Evolutionary conservation across 768 basidiomycete species (phyloP).

Genomic region (Tephrocybe sp.): DNA sequence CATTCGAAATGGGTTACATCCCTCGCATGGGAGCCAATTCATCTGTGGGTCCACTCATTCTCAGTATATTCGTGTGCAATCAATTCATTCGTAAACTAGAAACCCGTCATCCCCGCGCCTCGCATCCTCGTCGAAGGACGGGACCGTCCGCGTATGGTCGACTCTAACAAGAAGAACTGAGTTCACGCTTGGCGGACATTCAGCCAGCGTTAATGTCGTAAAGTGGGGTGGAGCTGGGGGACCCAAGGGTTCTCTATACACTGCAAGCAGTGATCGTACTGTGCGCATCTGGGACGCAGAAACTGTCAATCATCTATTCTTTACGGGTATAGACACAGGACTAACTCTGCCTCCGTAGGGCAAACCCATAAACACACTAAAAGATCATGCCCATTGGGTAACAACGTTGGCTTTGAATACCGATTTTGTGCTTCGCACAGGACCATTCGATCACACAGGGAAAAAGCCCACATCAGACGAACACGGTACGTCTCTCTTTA

Average conservation of each 20-base stretch:
- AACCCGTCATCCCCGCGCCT: constrained; percentile 78
- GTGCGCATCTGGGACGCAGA: constrained; percentile 93
- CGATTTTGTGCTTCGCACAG: constrained; percentile 86
- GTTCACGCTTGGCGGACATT: constrained; percentile 89
- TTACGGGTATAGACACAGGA: neutral
- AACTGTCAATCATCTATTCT: constrained; percentile 40
- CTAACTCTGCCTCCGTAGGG: constrained; percentile 48
- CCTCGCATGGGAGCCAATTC: constrained; percentile 94
- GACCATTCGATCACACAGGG: constrained; percentile 87
- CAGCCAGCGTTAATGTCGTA: constrained; percentile 91
- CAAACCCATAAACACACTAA: constrained; percentile 76
- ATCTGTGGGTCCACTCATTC: constrained; percentile 53
- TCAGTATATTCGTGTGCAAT: constrained; percentile 2
- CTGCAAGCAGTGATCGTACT: constrained; percentile 91
- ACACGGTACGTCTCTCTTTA: constrained; percentile 54
- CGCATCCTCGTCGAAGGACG: constrained; percentile 95
- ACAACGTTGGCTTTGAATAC: constrained; percentile 95
- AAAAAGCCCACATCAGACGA: constrained; percentile 78
- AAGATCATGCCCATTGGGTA: constrained; percentile 99
- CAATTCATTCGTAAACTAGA: constrained; percentile 33
- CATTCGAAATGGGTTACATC: constrained; percentile 97
- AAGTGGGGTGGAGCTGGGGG: constrained; percentile 90
- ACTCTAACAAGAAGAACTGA: constrained; percentile 66
- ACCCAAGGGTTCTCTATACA: constrained; percentile 77
- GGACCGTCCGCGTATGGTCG: constrained; percentile 94